A percentile compares a stretch with the other conserved stretches of the same genome.
Evolutionary conservation across 768 basidiomycete species (phyloP).

Genomic region (Multifurca ochricompacta): DNA sequence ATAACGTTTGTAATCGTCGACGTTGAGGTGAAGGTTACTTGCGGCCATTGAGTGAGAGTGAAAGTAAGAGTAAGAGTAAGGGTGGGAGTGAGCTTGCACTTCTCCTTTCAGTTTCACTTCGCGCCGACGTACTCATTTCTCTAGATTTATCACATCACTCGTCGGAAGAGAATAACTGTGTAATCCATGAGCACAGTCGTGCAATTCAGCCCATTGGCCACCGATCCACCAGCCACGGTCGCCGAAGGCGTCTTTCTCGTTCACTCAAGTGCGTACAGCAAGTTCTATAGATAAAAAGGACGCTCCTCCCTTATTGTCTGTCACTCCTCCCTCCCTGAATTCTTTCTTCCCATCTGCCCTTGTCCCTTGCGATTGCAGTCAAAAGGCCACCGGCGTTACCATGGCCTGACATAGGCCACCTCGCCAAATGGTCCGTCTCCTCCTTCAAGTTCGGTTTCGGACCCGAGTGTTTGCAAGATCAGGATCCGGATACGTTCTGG

Average conservation of each 20-base stretch:
- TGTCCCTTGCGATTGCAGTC: too few relatives aligned
- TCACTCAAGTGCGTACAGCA: conserved; percentile 29
- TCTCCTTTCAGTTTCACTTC: not conserved
- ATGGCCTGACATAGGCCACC: conserved; percentile 79
- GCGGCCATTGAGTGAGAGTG: conserved; percentile 10
- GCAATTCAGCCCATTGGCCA: not conserved
- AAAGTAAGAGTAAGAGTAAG: too few relatives aligned
- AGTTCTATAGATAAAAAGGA: not conserved
- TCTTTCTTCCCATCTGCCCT: too few relatives aligned
- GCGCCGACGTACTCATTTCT: not conserved
- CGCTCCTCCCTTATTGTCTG: too few relatives aligned
- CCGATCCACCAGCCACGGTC: not conserved
- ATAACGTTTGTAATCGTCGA: conserved; percentile 81
- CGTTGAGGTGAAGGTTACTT: conserved; percentile 34
- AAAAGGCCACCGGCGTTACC: conserved; percentile 46
- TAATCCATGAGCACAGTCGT: conserved; percentile 10
- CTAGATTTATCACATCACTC: too few relatives aligned
- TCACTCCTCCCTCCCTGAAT: too few relatives aligned
- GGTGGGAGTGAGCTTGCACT: not conserved
- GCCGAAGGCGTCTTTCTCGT: conserved; percentile 34
- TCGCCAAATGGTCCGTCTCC: conserved; percentile 94
- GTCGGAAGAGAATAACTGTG: too few relatives aligned
- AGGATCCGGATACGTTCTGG: conserved; percentile 93
- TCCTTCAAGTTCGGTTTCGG: conserved; percentile 96
- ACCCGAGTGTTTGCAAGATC: conserved; percentile 82